Conservation (phyloP, 345 rosid species). For the Lepidium didymum region DNA sequence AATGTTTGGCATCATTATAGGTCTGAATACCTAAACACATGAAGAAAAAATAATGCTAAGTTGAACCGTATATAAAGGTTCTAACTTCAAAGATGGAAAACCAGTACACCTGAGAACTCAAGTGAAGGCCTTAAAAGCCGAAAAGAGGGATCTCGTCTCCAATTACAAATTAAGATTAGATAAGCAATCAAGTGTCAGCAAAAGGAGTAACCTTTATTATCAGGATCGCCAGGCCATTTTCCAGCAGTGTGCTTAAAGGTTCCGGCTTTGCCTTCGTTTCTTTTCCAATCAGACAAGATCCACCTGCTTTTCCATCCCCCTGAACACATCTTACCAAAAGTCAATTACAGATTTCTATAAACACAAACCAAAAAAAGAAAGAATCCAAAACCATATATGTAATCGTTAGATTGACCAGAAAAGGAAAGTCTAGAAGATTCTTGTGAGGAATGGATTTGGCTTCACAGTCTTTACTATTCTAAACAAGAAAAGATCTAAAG, state of each 20-base stretch:
- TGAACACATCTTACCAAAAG: slow-evolving; percentile 16
- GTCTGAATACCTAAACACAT: slow-evolving; percentile 72
- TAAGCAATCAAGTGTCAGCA: not conserved
- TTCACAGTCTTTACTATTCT: not conserved
- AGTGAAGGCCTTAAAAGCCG: not conserved
- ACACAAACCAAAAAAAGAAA: not conserved
- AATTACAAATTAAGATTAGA: not conserved
- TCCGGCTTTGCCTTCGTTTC: slow-evolving; percentile 81
- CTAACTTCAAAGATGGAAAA: not conserved
- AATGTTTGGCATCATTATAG: slow-evolving; percentile 71
- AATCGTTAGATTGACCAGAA: not conserved
- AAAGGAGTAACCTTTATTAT: slow-evolving; percentile 53
- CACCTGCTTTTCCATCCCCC: slow-evolving; percentile 94
- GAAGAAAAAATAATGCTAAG: not conserved
- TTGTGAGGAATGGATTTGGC: not conserved
- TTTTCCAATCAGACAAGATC: slow-evolving; percentile 86
- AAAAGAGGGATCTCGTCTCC: not conserved
- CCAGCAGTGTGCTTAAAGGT: slow-evolving; percentile 79
- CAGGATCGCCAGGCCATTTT: slow-evolving; percentile 77
- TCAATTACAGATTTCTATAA: not conserved
- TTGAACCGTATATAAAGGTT: not conserved
- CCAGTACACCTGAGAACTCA: not conserved
- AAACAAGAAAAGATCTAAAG: not conserved
- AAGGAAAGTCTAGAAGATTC: slow-evolving; percentile 8
- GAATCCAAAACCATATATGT: not conserved